Evolutionary conservation across 169 alveolate genomes (phyloP).

Genomic region (Cryptosporidium ryanae): DNA sequence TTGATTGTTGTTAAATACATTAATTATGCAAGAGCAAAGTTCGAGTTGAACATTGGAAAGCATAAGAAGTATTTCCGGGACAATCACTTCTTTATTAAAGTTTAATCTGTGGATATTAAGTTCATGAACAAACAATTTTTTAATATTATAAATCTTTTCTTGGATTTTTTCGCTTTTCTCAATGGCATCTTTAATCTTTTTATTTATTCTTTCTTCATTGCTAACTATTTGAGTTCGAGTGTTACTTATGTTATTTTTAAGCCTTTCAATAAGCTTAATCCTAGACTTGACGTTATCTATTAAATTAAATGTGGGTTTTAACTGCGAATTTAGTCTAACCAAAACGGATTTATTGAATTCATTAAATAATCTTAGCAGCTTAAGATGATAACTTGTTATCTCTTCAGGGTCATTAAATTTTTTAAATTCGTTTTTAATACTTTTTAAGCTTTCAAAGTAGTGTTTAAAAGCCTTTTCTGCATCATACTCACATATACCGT

Average conservation of each 20-base stretch:
- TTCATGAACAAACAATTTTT: conserved; percentile 25
- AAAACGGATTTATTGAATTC: conserved; percentile 9
- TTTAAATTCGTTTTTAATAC: neutral
- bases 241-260: conserved; percentile 10
- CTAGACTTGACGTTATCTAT: conserved; percentile 10
- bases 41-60: conserved; percentile 62
- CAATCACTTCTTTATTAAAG: conserved; percentile 42
- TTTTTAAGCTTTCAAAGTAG: neutral
- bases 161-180: neutral
- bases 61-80: conserved; percentile 48
- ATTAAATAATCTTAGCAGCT: conserved; percentile 13
- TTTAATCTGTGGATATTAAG: conserved; percentile 30
- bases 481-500: neutral
- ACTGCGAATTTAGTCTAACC: neutral
- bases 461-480: neutral
- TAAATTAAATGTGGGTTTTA: conserved; percentile 3
- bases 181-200: conserved; percentile 15
- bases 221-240: neutral
- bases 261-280: neutral
- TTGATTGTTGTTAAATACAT: neutral
- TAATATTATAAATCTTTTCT: conserved; percentile 4
- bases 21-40: conserved; percentile 29
- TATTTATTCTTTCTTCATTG: conserved; percentile 18
- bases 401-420: conserved; percentile 2
- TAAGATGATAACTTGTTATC: conserved; percentile 7